phyloP scores from a whole-genome alignment of 169 alveolate species.

The Plasmodium gaboni region DNA sequence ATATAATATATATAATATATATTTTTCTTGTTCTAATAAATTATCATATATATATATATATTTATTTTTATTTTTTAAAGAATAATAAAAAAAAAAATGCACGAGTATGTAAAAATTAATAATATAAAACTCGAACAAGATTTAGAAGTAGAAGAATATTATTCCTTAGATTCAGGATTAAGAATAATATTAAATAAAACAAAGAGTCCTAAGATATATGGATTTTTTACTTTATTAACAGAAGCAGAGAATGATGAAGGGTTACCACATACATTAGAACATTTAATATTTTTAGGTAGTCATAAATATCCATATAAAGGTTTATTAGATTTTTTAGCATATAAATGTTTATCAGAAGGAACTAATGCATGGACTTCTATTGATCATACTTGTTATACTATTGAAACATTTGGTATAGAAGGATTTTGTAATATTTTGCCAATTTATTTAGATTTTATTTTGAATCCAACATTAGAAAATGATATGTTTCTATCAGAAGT shows the following conservation, averaged over 20 bases:
- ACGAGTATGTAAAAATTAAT: constrained; percentile 35
- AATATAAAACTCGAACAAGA: constrained; percentile 35
- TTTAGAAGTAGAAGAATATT: constrained; percentile 45
- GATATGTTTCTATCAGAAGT: constrained; percentile 88
- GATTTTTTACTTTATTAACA: constrained; percentile 82
- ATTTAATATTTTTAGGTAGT: constrained; percentile 90
- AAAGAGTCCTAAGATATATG: constrained; percentile 80
- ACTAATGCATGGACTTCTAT: constrained; percentile 93
- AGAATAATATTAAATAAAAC: constrained; percentile 46
- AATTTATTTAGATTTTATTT: constrained; percentile 88
- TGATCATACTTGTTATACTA: constrained; percentile 87
- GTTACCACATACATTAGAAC: constrained; percentile 92
- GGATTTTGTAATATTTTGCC: constrained; percentile 90
- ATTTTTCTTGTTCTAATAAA: no score
- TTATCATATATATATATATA: no score
- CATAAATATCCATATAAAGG: constrained; percentile 88
- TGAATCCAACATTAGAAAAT: constrained; percentile 86
- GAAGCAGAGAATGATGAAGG: constrained; percentile 90
- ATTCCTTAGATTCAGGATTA: constrained; percentile 42
- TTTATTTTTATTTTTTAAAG: not conserved
- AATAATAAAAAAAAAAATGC: constrained; percentile 7
- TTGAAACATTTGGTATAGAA: constrained; percentile 90
- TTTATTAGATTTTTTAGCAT: constrained; percentile 85
- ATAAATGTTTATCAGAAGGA: constrained; percentile 88
- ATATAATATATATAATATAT: no score